These are phyloP conservation scores for Macrocybe sp. DNA, from an alignment of 1,284 basidiomycete genomes.

Conservation along the genomic window DNA sequence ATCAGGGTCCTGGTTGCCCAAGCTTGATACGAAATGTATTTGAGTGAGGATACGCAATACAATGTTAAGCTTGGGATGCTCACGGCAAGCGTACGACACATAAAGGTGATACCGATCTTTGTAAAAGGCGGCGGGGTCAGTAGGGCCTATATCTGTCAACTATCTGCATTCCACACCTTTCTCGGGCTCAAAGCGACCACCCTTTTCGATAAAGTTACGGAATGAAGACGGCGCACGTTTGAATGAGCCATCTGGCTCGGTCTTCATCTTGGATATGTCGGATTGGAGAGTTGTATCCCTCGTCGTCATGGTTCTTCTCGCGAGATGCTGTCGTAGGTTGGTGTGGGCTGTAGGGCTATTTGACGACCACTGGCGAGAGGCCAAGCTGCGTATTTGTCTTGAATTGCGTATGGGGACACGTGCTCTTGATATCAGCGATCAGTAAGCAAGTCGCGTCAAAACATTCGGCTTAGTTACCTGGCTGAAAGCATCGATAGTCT, in stretches of 20 bases:
- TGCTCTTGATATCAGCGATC: no score
- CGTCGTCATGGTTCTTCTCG: conserved; percentile 17
- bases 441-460: no score
- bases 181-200: conserved; percentile 78
- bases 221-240: conserved; percentile 74
- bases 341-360: no score
- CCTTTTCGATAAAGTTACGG: conserved; percentile 68
- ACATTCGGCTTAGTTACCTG: no score
- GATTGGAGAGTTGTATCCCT: conserved; percentile 35
- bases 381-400: no score
- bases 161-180: conserved; percentile 43
- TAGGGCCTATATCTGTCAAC: background rate
- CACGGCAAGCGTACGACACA: conserved; percentile 76
- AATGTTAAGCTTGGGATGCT: conserved; percentile 25
- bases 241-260: conserved; percentile 74
- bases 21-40: conserved; percentile 36
- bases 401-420: no score
- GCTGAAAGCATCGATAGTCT: no score
- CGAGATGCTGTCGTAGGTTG: background rate
- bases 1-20: conserved; percentile 96
- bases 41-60: background rate
- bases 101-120: conserved; percentile 89
- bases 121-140: conserved; percentile 1
- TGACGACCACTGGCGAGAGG: no score
- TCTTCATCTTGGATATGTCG: conserved; percentile 65